These are phyloP conservation scores for Boletus tylopilopsis DNA, from an alignment of 768 basidiomycete species.

Conservation along the genomic window DNA sequence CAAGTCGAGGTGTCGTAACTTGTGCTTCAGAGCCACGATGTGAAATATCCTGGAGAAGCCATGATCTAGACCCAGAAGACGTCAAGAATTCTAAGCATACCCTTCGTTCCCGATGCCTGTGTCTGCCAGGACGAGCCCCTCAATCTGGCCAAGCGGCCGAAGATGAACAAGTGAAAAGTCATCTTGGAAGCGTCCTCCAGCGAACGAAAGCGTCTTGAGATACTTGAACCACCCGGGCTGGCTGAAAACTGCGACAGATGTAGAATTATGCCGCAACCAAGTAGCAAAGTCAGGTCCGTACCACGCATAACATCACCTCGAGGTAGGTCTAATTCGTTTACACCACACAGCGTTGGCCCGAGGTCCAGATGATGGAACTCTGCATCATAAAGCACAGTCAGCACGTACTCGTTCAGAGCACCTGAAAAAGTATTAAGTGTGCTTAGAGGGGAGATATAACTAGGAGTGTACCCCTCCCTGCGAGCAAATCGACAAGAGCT, in stretches of 20 bases:
- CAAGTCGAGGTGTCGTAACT: constrained; percentile 50
- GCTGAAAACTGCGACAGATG: constrained; percentile 41
- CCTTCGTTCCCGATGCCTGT: constrained; percentile 61
- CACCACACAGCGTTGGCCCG: constrained; percentile 42
- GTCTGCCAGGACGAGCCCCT: constrained; percentile 44
- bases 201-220: constrained; percentile 49
- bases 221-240: constrained; percentile 49
- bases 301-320: constrained; percentile 42
- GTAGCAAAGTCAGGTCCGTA: constrained; percentile 17
- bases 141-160: constrained; percentile 50
- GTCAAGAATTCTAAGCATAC: constrained; percentile 33
- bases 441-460: too few species aligned
- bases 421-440: constrained; percentile 30
- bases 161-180: constrained; percentile 51
- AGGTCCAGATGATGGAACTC: constrained; percentile 44
- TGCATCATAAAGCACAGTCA: constrained; percentile 44
- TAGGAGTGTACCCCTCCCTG: constrained; percentile 16
- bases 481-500: constrained; percentile 35
- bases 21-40: constrained; percentile 51
- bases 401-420: constrained; percentile 42
- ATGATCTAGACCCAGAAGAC: not conserved
- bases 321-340: constrained; percentile 49
- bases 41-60: constrained; percentile 46
- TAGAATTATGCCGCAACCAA: not conserved
- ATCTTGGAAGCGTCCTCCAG: constrained; percentile 36